These are phyloP conservation scores for Solanum chilense DNA, from an alignment of 257 asterid genomes.

Conservation along the genomic window DNA sequence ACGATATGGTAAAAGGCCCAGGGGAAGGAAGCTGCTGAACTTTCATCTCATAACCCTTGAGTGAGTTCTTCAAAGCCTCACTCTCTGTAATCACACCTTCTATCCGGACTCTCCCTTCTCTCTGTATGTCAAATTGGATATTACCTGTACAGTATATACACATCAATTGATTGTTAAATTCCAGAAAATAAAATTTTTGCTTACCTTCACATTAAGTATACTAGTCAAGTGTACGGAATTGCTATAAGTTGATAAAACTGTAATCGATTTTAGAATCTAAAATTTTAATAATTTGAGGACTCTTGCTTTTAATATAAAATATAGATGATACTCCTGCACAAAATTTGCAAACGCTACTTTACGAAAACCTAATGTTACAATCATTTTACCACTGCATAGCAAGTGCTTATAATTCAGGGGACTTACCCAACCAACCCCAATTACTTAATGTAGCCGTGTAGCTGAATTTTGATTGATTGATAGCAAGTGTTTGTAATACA, in stretches of 20 bases:
- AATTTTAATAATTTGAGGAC: neutral
- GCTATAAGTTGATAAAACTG: neutral
- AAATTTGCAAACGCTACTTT: neutral
- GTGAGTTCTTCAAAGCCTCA: slow-evolving; percentile 9
- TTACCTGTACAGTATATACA: slow-evolving; percentile 8
- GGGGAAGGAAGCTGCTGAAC: slow-evolving; percentile 36
- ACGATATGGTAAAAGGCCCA: slow-evolving; percentile 34
- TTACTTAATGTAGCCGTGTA: neutral
- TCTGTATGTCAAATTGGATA: slow-evolving; percentile 20
- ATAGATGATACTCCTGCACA: neutral
- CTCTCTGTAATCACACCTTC: slow-evolving; percentile 26
- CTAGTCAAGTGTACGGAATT: neutral
- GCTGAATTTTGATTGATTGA: neutral
- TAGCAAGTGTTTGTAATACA: neutral
- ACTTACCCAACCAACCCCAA: neutral
- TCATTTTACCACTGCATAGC: neutral
- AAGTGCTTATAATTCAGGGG: neutral
- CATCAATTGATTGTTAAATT: neutral
- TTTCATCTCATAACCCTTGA: slow-evolving; percentile 19
- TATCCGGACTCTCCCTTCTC: slow-evolving; percentile 26
- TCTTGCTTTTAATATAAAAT: neutral
- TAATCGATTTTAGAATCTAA: neutral
- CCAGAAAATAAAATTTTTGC: neutral
- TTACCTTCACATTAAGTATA: neutral
- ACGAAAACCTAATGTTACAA: neutral